phyloP scores from a whole-genome alignment of 768 basidiomycete genomes.

The Termitomyces eurrhizus region DNA sequence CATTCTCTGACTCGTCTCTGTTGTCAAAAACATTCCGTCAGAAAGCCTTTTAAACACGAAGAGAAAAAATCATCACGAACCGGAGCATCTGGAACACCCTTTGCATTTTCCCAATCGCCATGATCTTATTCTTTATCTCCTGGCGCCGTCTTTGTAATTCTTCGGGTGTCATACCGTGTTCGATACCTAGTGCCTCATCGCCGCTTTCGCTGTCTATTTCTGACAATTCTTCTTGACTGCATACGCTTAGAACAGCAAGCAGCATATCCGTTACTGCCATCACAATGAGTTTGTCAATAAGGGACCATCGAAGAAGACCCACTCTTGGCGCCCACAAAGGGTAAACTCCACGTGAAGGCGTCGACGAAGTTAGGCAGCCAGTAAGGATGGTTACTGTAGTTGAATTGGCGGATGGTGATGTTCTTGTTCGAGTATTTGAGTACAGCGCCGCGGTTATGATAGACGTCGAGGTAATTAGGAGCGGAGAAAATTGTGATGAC shows the following conservation, averaged over 20 bases:
- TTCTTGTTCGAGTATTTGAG: slow-evolving; percentile 97
- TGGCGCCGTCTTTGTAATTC: slow-evolving; percentile 56
- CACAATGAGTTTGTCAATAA: neutral
- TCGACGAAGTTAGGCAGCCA: slow-evolving; percentile 99
- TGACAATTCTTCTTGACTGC: slow-evolving; percentile 88
- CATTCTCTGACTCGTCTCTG: slow-evolving; percentile 79
- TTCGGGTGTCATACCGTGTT: slow-evolving; percentile 27
- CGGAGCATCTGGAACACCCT: slow-evolving; percentile 85
- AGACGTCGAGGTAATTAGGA: slow-evolving; percentile 94
- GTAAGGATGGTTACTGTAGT: slow-evolving; percentile 79
- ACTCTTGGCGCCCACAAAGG: slow-evolving; percentile 98
- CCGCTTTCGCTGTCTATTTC: slow-evolving; percentile 44
- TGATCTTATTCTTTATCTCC: slow-evolving; percentile 90
- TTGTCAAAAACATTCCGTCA: neutral
- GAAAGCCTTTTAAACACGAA: neutral
- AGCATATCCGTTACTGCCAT: slow-evolving; percentile 92
- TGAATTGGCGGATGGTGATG: slow-evolving; percentile 91
- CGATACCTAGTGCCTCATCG: slow-evolving; percentile 24
- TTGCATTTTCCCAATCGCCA: slow-evolving; percentile 90
- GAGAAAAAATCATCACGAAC: slow-evolving; percentile 37
- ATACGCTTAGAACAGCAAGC: slow-evolving; percentile 89
- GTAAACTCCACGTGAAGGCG: slow-evolving; percentile 96
- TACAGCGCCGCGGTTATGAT: slow-evolving; percentile 95
- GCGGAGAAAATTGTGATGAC: slow-evolving; percentile 98
- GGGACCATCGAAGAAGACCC: slow-evolving; percentile 19